Evolutionary conservation across 306 rosid species (phyloP).

Genomic region (Malus sieversii): DNA sequence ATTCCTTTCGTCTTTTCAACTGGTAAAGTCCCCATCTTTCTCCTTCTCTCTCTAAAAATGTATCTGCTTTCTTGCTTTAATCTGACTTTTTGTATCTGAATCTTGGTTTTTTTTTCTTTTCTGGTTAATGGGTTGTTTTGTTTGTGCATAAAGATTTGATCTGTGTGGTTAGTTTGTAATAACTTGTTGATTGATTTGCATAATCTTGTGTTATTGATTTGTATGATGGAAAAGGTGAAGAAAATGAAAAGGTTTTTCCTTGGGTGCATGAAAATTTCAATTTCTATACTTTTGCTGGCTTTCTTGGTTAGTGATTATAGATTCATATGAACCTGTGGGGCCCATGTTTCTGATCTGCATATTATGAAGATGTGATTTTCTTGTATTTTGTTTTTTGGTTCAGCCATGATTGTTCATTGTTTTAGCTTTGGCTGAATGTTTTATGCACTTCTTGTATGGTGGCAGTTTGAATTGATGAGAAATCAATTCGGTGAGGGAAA

Average conservation of each 20-base stretch:
- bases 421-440: not conserved
- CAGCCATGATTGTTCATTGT: not conserved
- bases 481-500: constrained; percentile 41
- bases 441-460: not conserved
- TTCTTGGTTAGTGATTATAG: not conserved
- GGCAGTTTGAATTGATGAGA: constrained; percentile 30
- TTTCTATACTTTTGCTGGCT: not conserved
- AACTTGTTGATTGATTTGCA: not conserved
- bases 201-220: not conserved
- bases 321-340: not conserved
- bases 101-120: not conserved
- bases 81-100: not conserved
- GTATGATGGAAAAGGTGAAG: not conserved
- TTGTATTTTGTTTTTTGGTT: not conserved
- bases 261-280: not conserved
- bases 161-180: not conserved
- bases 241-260: not conserved
- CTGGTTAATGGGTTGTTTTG: not conserved
- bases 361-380: not conserved
- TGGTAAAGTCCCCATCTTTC: constrained; percentile 17
- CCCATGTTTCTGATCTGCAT: constrained; percentile 14
- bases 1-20: not conserved
- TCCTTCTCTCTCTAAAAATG: not conserved
- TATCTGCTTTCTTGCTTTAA: not conserved
- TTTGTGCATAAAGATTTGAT: constrained; percentile 7